A percentile compares a stretch with the other conserved stretches of the same genome.
These are phyloP conservation scores for Neoboletus brunneissimus DNA, from an alignment of 768 basidiomycete species.

Conservation along the genomic window DNA sequence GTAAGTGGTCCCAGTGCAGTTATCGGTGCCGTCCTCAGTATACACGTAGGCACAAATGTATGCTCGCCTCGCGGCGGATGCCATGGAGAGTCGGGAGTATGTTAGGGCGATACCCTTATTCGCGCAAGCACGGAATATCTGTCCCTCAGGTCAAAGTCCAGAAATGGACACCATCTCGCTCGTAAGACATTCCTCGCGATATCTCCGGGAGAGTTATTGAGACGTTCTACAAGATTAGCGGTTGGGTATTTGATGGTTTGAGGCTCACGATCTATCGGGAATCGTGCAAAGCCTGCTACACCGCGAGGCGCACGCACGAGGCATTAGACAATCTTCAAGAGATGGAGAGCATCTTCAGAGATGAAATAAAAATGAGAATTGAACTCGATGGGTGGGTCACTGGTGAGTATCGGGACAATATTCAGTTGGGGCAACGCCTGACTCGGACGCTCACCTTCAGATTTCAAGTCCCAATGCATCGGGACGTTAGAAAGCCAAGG, in stretches of 20 bases:
- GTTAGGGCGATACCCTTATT: neutral
- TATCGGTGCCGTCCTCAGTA: neutral
- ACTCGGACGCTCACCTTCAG: neutral
- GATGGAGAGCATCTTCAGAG: slow-evolving; percentile 4
- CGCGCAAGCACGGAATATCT: slow-evolving; percentile 7
- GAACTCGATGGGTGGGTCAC: slow-evolving; percentile 7
- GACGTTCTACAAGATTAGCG: slow-evolving; percentile 6
- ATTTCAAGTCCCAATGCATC: slow-evolving; percentile 7
- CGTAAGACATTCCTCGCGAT: slow-evolving; percentile 1
- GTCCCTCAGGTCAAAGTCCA: slow-evolving; percentile 6
- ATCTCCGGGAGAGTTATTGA: neutral
- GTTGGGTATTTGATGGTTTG: slow-evolving; percentile 18
- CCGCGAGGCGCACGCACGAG: neutral
- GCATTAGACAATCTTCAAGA: neutral
- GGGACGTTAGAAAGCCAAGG: slow-evolving; percentile 4
- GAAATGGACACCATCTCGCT: slow-evolving; percentile 15
- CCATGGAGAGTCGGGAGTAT: neutral
- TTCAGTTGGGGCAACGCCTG: too few relatives aligned
- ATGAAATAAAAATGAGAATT: slow-evolving; percentile 7
- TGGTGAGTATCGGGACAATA: slow-evolving; percentile 1
- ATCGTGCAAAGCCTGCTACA: slow-evolving; percentile 10
- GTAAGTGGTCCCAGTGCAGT: neutral
- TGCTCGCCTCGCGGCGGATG: slow-evolving; percentile 8
- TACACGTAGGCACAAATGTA: slow-evolving; percentile 16
- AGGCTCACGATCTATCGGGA: slow-evolving; percentile 4